Evolutionary conservation across 805 yeast genomes (phyloP).

Genomic region (Cyberlindnera japonica): DNA sequence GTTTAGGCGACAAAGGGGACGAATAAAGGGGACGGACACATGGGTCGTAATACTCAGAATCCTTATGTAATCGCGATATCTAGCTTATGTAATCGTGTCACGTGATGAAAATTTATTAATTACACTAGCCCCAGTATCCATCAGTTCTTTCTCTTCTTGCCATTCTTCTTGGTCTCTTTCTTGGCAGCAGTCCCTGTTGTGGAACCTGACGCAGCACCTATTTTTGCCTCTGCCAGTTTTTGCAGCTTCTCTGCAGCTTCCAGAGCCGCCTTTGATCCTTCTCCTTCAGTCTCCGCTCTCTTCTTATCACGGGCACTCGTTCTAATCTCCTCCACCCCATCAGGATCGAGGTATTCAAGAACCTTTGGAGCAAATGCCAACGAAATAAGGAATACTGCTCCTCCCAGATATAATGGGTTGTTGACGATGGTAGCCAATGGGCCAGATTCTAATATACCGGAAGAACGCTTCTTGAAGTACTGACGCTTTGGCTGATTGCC

Average conservation of each 20-base stretch:
- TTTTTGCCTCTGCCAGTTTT: constrained; percentile 1
- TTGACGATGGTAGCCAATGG: constrained; percentile 34
- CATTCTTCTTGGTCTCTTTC: background rate
- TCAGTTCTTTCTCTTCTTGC: constrained; percentile 2
- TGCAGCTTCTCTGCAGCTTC: constrained; percentile 6
- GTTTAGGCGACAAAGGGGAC: no score
- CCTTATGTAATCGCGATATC: no score
- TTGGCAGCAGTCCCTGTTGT: no score
- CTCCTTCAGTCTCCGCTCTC: background rate
- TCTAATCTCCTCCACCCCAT: constrained; percentile 33
- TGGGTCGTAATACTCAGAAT: background rate
- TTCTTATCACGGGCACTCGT: constrained; percentile 22
- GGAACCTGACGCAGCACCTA: no score
- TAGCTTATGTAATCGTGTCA: no score
- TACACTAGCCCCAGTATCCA: background rate
- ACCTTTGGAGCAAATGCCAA: constrained; percentile 32
- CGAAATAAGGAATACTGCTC: constrained; percentile 27
- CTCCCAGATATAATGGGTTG: constrained; percentile 36
- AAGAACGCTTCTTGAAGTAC: constrained; percentile 32
- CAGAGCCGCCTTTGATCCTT: constrained; percentile 3
- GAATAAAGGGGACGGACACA: background rate
- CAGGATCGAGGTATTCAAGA: constrained; percentile 40
- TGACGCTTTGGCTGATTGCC: constrained; percentile 30
- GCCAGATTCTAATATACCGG: constrained; percentile 34
- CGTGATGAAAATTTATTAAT: background rate